Conservation (phyloP, 768 basidiomycete genomes). For the Candolleomyces efflorescens region DNA sequence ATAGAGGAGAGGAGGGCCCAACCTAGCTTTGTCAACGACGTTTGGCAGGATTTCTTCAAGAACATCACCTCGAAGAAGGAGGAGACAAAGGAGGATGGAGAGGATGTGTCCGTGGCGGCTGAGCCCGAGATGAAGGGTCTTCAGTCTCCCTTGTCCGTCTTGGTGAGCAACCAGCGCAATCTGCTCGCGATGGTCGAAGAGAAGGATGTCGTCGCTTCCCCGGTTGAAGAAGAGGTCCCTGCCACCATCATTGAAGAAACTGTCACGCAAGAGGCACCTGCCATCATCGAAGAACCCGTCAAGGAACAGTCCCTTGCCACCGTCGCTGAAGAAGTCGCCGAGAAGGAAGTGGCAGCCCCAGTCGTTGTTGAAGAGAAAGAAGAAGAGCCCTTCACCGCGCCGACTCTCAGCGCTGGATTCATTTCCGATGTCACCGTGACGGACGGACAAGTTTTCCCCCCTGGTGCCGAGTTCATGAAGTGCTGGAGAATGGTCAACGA, state of each 20-base stretch:
- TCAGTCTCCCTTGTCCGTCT: too few relatives aligned
- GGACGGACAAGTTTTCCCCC: constrained; percentile 73
- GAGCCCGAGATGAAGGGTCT: too few relatives aligned
- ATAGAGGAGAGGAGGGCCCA: not conserved
- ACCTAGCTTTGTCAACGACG: constrained; percentile 8
- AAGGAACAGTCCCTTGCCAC: too few relatives aligned
- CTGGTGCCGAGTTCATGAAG: constrained; percentile 84
- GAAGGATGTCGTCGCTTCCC: too few relatives aligned
- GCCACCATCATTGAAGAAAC: not conserved
- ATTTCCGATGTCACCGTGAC: constrained; percentile 66
- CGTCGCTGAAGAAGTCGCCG: not conserved
- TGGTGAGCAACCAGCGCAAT: too few relatives aligned
- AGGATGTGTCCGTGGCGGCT: not conserved
- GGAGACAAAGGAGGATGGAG: not conserved
- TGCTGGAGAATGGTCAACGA: constrained; percentile 74
- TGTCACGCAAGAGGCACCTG: too few relatives aligned
- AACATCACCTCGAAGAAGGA: not conserved
- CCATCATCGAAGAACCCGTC: too few relatives aligned
- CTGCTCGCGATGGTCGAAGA: too few relatives aligned
- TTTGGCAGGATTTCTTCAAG: not conserved
- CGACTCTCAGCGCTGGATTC: constrained; percentile 47
- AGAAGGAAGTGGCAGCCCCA: not conserved
- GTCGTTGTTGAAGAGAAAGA: not conserved
- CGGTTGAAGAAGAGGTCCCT: not conserved
- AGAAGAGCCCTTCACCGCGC: not conserved